Conservation (phyloP, 2,329 filamentous ascomycete species). For the Fusarium sp. region DNA sequence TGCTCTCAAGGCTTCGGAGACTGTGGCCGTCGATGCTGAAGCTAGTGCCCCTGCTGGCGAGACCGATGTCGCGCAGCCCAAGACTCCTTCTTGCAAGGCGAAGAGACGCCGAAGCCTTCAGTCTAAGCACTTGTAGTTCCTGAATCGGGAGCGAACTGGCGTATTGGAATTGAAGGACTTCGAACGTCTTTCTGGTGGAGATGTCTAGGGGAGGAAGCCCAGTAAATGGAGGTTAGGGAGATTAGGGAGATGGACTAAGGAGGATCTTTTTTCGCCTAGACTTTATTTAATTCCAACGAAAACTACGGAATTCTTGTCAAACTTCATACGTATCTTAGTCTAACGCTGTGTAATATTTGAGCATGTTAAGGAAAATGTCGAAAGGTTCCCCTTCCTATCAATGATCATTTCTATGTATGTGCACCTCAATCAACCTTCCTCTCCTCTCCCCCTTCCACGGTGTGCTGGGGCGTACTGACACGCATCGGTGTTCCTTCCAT, state of each 20-base stretch:
- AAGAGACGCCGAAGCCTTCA: not conserved
- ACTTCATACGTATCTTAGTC: no score
- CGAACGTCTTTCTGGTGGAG: not conserved
- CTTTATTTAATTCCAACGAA: no score
- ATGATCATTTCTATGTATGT: not conserved
- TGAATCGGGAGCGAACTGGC: no score
- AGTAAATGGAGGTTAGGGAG: not conserved
- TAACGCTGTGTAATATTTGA: no score
- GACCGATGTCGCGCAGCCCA: not conserved
- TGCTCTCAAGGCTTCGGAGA: not conserved
- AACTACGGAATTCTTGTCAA: no score
- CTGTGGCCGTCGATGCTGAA: not conserved
- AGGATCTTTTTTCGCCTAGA: no score
- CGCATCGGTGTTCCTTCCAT: slow-evolving; percentile 35
- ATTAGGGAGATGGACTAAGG: no score
- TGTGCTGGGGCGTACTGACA: slow-evolving; percentile 19
- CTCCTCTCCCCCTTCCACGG: slow-evolving; percentile 15
- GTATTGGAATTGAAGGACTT: no score
- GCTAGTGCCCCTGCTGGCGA: not conserved
- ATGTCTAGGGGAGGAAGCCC: not conserved
- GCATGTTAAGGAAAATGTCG: no score
- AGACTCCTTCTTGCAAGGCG: not conserved
- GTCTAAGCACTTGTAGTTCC: not conserved
- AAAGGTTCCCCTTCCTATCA: no score
- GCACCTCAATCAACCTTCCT: slow-evolving; percentile 22